Percentiles rank a stretch among this genome's conserved stretches.
phyloP scores from a whole-genome alignment of 768 basidiomycete genomes.

The Crepidotus variabilis region DNA sequence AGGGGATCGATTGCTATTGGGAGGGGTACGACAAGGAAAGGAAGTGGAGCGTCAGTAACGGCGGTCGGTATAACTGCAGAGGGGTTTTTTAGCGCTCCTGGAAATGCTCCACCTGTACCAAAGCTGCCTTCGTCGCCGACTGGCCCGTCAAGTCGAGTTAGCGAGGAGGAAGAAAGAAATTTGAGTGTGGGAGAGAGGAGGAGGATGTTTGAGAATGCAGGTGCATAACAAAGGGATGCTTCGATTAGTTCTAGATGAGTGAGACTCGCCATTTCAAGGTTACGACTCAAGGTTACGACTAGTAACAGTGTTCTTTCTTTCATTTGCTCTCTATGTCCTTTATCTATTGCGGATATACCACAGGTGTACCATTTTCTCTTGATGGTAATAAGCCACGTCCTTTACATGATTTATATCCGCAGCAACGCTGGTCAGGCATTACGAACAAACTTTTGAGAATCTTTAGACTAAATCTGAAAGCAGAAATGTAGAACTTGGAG shows the following conservation, averaged over 20 bases:
- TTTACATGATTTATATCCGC: too few relatives aligned
- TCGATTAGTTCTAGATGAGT: too few relatives aligned
- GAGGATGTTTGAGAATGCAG: slow-evolving; percentile 15
- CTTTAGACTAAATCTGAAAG: too few relatives aligned
- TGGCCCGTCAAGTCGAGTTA: background rate
- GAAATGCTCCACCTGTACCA: slow-evolving; percentile 31
- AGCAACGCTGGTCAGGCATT: too few relatives aligned
- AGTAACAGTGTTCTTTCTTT: background rate
- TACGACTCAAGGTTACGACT: background rate
- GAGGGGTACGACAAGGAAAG: slow-evolving; percentile 56
- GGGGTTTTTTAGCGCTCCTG: slow-evolving; percentile 71
- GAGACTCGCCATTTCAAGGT: slow-evolving; percentile 2
- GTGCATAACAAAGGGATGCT: background rate
- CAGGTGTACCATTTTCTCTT: background rate
- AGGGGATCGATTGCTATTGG: slow-evolving; percentile 66
- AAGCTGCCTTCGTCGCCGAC: slow-evolving; percentile 1
- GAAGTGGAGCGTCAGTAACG: slow-evolving; percentile 70
- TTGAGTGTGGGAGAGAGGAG: slow-evolving; percentile 19
- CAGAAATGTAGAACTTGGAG: too few relatives aligned
- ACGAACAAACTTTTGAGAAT: too few relatives aligned
- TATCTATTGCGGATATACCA: background rate
- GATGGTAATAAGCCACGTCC: background rate
- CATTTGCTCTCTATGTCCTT: background rate
- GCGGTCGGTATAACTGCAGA: slow-evolving; percentile 71
- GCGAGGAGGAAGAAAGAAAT: slow-evolving; percentile 8